phyloP scores from a whole-genome alignment of 495 filamentous ascomycete species.

The Xylaria curta region DNA sequence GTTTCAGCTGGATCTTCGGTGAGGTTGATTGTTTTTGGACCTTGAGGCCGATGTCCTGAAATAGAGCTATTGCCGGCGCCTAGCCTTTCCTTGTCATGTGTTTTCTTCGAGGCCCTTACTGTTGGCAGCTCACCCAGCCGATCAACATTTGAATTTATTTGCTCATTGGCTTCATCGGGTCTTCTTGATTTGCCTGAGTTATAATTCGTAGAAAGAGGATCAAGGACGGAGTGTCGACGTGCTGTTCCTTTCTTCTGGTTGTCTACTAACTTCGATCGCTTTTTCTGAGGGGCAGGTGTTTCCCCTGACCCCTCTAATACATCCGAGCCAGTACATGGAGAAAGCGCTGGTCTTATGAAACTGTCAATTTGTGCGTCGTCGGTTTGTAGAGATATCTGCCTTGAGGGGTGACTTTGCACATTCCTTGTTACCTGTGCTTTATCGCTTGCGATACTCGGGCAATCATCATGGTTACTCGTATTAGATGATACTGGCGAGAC shows the following conservation, averaged over 20 bases:
- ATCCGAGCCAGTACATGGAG: not conserved
- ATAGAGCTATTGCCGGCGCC: not conserved
- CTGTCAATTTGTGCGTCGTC: not conserved
- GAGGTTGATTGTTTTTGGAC: not conserved
- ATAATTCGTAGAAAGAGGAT: not conserved
- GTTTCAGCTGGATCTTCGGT: conserved; percentile 7
- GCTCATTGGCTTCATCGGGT: not conserved
- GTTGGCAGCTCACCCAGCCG: not conserved
- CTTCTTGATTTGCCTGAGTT: not conserved
- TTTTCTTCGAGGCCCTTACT: not conserved
- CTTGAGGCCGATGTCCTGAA: not conserved
- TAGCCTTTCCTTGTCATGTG: not conserved
- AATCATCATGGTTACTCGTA: conserved; percentile 10
- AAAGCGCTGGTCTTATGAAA: not conserved
- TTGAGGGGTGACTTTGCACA: not conserved
- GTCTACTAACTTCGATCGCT: not conserved
- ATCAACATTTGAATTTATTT: not conserved
- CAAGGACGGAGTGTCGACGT: not conserved
- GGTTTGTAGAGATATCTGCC: not conserved
- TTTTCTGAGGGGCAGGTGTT: not conserved
- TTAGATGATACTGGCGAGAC: conserved; percentile 20
- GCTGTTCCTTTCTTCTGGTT: not conserved
- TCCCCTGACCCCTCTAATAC: not conserved
- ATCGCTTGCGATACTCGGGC: not conserved
- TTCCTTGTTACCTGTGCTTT: not conserved